Evolutionary conservation across 1,139 yeast genomes (phyloP), one percentile per base, ranked within the genome.

Genomic region (Lodderomyces pseudojiufengensis): DNA sequence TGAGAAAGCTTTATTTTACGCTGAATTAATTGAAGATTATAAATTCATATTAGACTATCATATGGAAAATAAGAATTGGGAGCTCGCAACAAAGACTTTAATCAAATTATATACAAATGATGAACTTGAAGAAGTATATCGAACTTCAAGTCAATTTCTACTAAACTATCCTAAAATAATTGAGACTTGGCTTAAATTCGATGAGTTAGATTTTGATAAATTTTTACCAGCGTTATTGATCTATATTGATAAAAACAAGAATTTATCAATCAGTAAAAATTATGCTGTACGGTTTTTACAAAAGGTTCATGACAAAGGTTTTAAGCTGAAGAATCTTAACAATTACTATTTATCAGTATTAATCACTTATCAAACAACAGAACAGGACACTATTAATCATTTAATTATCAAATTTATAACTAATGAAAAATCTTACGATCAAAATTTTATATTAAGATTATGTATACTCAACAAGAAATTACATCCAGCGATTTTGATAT

Each of bases 211-310:
- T 37, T 78, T 80, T 29, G 71, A 75, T 9, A 76, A 70, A 43
- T 64, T 94, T 22, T 59, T 92, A 5, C 95, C 97, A 1, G 80
- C 97, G 0, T 63, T 92, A 12, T 55, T 88, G 43, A 70, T 80
- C 0, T 87, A 84, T 57, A 79, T 79, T 45, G 69, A 76, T 27
- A 65, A 70, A 38, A 70, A 67, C 41, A 52, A 39, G 1, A 37
- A 40, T 3, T 46, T 61, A 9, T 49, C 60, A 2, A 41, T 60
- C 2, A 29, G 37, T 20, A 72, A 71, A 27, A 86, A 88, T 50
- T 80, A 80, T 44, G 86, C 84, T 0, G 54, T 87, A 10, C 65
- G 76, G 12, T 87, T 82, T 52, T 60, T 92, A 42, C 74, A 65
- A 47, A 76, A 73, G 53, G 68, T 80, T 11, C 76, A 87, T 27